Percentiles rank a stretch among this genome's conserved stretches.
Evolutionary conservation across 352 stramenopile genomes (phyloP).

Genomic region (Phytophthora fragariae): DNA sequence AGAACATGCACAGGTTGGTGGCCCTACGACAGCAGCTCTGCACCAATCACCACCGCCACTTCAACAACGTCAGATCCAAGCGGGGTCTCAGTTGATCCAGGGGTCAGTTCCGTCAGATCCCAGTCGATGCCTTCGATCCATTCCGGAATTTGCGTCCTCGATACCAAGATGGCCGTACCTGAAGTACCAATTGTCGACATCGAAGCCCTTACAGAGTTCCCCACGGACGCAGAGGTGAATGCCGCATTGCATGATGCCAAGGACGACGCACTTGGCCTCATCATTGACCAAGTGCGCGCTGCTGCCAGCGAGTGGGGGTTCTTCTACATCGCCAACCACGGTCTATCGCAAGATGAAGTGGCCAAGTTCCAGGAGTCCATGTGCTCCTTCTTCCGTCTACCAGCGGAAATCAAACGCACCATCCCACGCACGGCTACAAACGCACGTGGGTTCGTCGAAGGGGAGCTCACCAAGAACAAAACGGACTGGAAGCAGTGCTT

Average conservation of each 20-base stretch:
- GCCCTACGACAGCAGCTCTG: not conserved
- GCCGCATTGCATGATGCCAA: conserved; percentile 17
- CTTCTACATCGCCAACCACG: conserved; percentile 93
- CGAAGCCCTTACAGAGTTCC: conserved; percentile 45
- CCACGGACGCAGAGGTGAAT: conserved; percentile 41
- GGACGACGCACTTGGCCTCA: conserved; percentile 25
- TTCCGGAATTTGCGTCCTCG: not conserved
- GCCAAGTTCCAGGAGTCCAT: conserved; percentile 69
- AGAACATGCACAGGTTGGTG: no score
- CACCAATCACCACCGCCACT: not conserved
- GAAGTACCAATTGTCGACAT: conserved; percentile 64
- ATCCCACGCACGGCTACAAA: conserved; percentile 81
- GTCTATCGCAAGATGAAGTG: conserved; percentile 63
- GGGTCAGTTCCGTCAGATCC: not conserved
- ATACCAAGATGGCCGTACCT: conserved; percentile 23
- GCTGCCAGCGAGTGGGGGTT: conserved; percentile 83
- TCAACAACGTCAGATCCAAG: not conserved
- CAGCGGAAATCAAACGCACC: conserved; percentile 52
- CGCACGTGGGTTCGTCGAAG: conserved; percentile 92
- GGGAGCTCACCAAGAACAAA: conserved; percentile 95
- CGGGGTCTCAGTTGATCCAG: not conserved
- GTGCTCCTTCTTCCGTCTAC: conserved; percentile 84
- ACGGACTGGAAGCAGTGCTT: conserved; percentile 94
- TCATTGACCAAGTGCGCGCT: conserved; percentile 52
- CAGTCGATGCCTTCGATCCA: not conserved